A percentile compares a stretch with the other conserved stretches of the same genome.
phyloP scores from a whole-genome alignment of 495 filamentous ascomycete genomes.

The Aspergillus kassunensis region DNA sequence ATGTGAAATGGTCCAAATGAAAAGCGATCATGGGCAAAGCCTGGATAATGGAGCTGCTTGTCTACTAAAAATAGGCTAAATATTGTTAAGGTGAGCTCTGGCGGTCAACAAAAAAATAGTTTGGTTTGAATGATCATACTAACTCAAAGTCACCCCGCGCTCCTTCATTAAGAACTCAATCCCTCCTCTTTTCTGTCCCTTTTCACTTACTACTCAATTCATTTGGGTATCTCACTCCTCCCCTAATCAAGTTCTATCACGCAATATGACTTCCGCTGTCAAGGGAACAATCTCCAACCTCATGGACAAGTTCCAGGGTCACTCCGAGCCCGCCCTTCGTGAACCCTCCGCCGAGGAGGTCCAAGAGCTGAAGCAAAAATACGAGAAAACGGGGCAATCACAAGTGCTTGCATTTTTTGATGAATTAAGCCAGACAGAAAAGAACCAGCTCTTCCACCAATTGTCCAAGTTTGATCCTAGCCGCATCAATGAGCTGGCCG shows the following conservation, averaged over 20 bases:
- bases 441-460: conserved; percentile 76
- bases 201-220: conserved; percentile 10
- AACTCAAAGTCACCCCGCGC: conserved; percentile 15
- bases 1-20: background rate
- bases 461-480: conserved; percentile 73
- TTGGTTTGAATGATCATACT: conserved; percentile 6
- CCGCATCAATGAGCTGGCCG: conserved; percentile 77
- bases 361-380: conserved; percentile 70
- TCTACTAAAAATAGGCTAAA: conserved; percentile 11
- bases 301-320: conserved; percentile 52
- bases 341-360: conserved; percentile 72
- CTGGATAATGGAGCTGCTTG: conserved; percentile 1
- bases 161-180: conserved; percentile 1
- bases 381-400: conserved; percentile 72
- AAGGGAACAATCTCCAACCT: conserved; percentile 55
- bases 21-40: background rate
- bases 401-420: conserved; percentile 94
- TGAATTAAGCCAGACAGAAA: conserved; percentile 64
- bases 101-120: conserved; percentile 5
- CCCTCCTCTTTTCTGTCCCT: background rate
- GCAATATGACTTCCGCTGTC: conserved; percentile 41
- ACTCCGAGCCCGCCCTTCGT: conserved; percentile 44
- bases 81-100: background rate
- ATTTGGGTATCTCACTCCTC: conserved; percentile 5
- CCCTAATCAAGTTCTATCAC: conserved; percentile 1